phyloP scores from a whole-genome alignment of 2,329 filamentous ascomycete species.

The Macroventuria anomochaeta region DNA sequence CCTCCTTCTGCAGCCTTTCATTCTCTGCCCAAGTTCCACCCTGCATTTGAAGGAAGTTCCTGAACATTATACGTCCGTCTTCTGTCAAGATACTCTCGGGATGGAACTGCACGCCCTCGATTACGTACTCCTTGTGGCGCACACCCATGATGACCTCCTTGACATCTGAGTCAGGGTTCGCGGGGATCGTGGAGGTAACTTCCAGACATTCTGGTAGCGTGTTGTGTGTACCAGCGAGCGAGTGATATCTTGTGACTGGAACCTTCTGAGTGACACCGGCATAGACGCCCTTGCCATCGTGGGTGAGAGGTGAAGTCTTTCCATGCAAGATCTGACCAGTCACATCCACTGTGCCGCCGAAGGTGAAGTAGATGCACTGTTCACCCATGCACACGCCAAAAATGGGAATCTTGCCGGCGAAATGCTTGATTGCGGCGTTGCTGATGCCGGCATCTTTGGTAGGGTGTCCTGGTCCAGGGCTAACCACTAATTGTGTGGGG shows the following conservation, averaged over 20 bases:
- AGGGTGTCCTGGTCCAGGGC: slow-evolving; percentile 93
- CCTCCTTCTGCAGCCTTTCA: slow-evolving; percentile 57
- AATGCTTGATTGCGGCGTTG: slow-evolving; percentile 87
- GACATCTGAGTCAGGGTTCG: slow-evolving; percentile 72
- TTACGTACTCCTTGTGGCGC: slow-evolving; percentile 84
- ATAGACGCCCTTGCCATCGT: slow-evolving; percentile 94
- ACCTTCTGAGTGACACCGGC: slow-evolving; percentile 78
- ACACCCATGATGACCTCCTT: slow-evolving; percentile 96
- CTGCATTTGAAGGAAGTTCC: slow-evolving; percentile 87
- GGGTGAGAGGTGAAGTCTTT: slow-evolving; percentile 89
- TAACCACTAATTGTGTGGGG: slow-evolving; percentile 92
- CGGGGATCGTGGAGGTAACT: slow-evolving; percentile 83
- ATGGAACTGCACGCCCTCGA: slow-evolving; percentile 98
- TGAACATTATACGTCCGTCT: slow-evolving; percentile 85
- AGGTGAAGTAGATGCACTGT: slow-evolving; percentile 95
- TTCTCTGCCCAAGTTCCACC: slow-evolving; percentile 93
- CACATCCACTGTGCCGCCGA: slow-evolving; percentile 87
- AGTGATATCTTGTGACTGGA: slow-evolving; percentile 94
- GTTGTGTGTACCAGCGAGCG: slow-evolving; percentile 86
- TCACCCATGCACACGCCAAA: slow-evolving; percentile 99
- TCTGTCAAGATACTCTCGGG: slow-evolving; percentile 96
- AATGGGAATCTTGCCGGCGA: slow-evolving; percentile 91
- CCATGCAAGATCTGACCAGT: slow-evolving; percentile 97
- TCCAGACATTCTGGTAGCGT: slow-evolving; percentile 87
- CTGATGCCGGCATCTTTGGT: slow-evolving; percentile 90